Evolutionary conservation across 2,329 filamentous ascomycete species (phyloP).

Genomic region (Cladorrhinum sp.): DNA sequence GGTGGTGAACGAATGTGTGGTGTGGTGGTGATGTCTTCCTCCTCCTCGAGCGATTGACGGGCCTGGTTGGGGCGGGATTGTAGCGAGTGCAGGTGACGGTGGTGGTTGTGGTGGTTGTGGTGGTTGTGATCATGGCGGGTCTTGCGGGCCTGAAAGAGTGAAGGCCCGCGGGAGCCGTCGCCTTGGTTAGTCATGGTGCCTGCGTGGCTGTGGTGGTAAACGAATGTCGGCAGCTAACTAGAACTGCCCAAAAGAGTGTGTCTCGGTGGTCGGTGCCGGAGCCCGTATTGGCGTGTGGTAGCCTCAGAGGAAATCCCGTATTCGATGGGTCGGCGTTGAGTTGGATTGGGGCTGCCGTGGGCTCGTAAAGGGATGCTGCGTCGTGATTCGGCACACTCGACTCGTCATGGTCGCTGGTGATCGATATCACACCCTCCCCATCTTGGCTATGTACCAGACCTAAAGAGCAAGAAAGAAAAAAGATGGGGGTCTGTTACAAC

Average conservation of each 20-base stretch:
- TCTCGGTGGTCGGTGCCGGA: slow-evolving; percentile 7
- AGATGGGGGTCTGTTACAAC: too few relatives aligned
- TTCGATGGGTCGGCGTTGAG: slow-evolving; percentile 7
- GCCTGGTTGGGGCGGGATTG: slow-evolving; percentile 26
- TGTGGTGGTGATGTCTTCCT: slow-evolving; percentile 16
- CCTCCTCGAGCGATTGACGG: slow-evolving; percentile 27
- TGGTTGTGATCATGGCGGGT: slow-evolving; percentile 9
- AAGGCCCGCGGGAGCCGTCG: slow-evolving; percentile 1
- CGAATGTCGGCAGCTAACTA: slow-evolving; percentile 9
- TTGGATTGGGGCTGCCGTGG: slow-evolving; percentile 2
- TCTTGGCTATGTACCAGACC: background rate
- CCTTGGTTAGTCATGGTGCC: slow-evolving; percentile 7
- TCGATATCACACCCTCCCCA: background rate
- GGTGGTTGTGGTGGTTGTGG: slow-evolving; percentile 4
- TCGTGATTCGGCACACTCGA: slow-evolving; percentile 10
- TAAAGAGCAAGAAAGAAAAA: background rate
- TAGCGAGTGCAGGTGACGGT: slow-evolving; percentile 10
- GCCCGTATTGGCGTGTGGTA: slow-evolving; percentile 7
- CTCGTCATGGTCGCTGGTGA: slow-evolving; percentile 8
- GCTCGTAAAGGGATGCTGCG: slow-evolving; percentile 10
- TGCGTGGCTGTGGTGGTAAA: slow-evolving; percentile 8
- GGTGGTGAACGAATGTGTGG: slow-evolving; percentile 30
- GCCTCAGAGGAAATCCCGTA: slow-evolving; percentile 7
- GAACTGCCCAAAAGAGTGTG: slow-evolving; percentile 7
- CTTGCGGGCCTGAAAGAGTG: slow-evolving; percentile 10